Base-by-base conservation (phyloP, 148 eudicot genomes). In the Limonium bicolor region DNA sequence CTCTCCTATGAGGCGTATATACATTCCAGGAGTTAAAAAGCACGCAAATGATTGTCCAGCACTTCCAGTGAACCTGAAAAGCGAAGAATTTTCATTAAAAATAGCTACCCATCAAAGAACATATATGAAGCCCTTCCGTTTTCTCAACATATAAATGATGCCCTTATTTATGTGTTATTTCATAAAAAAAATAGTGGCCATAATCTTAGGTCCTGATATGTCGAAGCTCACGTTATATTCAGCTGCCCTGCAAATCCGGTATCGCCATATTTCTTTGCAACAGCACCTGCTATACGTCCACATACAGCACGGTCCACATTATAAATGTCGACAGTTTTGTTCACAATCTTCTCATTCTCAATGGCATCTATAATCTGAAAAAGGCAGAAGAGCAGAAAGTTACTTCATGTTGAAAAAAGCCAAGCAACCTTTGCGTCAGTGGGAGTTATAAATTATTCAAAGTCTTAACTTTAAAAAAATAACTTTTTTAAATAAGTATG, bases 231-330 rank as follows among this genome's bases (percentile, higher is more conserved):
- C 95, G 77, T 84, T 58, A 90, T 68, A 58, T 90, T 90, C 52
- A 90, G 74, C 72, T 84, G 95, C 41, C 99, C 99, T 56, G 99
- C 95, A 65, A 90, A 90, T 48, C 99, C 99, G 63, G 95, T 80
- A 62, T 90, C 95, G 36, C 99, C 99, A 48, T 90, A 90, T 65
- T 70, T 90, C 78, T 85, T 90, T 29, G 99, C 99, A 55, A 90
- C 59, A 23, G 66, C 93, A 60, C 99, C 99, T 18, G 95, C 77
- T 69, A 90, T 50, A 52, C 95, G 99, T 40, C 99, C 99, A 78
- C 99, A 90, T 59, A 71, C 94, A 50, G 99, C 82, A 40, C 99
- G 86, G 54, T 90, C 93, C 64, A 85, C 84, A 54, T 90, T 90
- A 63, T 64, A 90, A 64, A 90, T 81, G 47, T 78, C 24, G 27